Evolutionary conservation across 2,329 filamentous ascomycete species (phyloP).

Genomic region (Aspergillus unguis): DNA sequence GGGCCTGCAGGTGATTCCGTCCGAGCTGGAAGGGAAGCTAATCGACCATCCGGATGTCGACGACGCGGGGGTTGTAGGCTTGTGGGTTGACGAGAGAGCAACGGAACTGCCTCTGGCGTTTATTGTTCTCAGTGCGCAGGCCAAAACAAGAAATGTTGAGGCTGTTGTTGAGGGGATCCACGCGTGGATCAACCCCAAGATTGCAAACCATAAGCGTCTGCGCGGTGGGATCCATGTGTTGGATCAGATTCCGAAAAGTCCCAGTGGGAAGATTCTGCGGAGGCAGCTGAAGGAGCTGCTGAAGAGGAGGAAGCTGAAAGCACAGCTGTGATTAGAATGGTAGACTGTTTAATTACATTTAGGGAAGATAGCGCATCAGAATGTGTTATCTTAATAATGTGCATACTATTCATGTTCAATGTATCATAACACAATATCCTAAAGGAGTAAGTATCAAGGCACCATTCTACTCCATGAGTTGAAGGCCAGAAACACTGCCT

Average conservation of each 20-base stretch:
- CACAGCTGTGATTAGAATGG: too few species aligned
- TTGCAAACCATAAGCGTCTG: constrained; percentile 19
- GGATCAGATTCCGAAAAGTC: constrained; percentile 16
- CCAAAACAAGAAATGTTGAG: not conserved
- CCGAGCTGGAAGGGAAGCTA: constrained; percentile 39
- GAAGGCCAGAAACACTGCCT: too few species aligned
- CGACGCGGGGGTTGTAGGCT: constrained; percentile 40
- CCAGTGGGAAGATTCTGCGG: constrained; percentile 18
- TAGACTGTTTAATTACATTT: too few species aligned
- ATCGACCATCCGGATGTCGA: constrained; percentile 34
- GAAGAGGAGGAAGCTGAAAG: not conserved
- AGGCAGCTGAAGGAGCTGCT: constrained; percentile 1
- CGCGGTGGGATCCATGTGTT: constrained; percentile 15
- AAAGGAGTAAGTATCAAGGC: too few species aligned
- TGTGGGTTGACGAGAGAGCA: constrained; percentile 22
- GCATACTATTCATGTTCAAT: too few species aligned
- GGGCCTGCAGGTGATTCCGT: constrained; percentile 36
- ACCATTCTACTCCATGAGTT: too few species aligned
- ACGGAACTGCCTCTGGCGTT: constrained; percentile 7
- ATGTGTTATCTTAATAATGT: too few species aligned
- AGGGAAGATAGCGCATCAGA: too few species aligned
- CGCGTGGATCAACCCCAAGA: constrained; percentile 9
- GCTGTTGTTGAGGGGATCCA: not conserved
- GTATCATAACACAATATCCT: too few species aligned
- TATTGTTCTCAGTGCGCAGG: not conserved